A percentile compares a stretch with the other conserved stretches of the same genome.
Conservation (phyloP, 202 grass and related monocot species). For the Panicum hallii region DNA sequence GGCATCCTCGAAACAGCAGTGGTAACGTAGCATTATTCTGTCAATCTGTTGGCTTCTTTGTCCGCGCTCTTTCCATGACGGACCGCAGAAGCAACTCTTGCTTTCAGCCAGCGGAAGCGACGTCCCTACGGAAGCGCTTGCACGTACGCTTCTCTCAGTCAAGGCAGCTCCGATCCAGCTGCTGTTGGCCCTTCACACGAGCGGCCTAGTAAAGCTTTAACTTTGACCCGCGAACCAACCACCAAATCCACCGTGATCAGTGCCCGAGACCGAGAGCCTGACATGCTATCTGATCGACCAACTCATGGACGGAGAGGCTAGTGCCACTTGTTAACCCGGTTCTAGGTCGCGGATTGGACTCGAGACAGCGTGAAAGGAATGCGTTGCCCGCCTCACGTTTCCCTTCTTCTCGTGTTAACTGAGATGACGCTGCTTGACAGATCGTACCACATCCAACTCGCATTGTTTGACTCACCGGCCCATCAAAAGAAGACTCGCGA, state of each 20-base stretch:
- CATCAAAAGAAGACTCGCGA: not conserved
- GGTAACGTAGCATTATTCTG: no score
- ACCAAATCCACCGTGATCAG: not conserved
- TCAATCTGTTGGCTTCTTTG: no score
- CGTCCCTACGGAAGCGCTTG: not conserved
- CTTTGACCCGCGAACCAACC: conserved; percentile 17
- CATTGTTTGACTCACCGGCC: not conserved
- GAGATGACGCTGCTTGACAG: not conserved
- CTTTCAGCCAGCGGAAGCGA: not conserved
- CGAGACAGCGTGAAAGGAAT: conserved; percentile 31
- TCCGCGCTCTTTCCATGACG: no score
- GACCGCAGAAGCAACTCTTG: not conserved
- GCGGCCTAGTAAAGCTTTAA: not conserved
- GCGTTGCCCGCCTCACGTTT: not conserved
- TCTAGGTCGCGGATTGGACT: not conserved
- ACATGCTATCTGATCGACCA: conserved; percentile 19
- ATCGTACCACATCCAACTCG: not conserved
- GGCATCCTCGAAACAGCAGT: not conserved
- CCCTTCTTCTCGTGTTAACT: not conserved
- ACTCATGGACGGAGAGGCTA: not conserved
- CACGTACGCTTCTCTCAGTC: not conserved
- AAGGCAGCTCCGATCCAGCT: not conserved
- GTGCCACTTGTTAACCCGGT: not conserved
- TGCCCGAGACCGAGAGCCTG: not conserved
- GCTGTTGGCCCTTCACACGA: not conserved